Base-by-base conservation (phyloP, 2,329 filamentous ascomycete genomes). In the Cercospora brassicicola region DNA sequence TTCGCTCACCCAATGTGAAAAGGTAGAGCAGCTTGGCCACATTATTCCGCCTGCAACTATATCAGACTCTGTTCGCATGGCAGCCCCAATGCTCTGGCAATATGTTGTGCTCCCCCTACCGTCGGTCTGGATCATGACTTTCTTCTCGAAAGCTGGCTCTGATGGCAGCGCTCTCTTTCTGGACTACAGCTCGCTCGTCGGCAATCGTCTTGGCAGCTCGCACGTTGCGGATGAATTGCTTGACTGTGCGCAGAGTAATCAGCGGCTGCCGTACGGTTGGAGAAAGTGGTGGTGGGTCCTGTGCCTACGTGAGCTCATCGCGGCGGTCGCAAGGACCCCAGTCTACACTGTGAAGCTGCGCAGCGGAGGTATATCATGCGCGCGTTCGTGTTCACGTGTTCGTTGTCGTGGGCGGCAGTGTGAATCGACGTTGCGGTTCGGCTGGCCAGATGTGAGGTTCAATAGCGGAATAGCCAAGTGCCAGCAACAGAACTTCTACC, bases 151-250 rank as follows among this genome's bases (percentile, higher is more conserved):
- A 99, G 83, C 94, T 98, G 74, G 95, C 93, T 82, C 95, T 88
- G 79, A 99, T 99, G 59, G 94, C 92, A 67, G 95, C 95, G 82
- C 95, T 99, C 84, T 99, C 95, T 82, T 99, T 99, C 78, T 98
- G 95, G 72, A 99, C 96, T 66, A 99, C 95, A 62, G 95, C 94
- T 79, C 95, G 90, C 84, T 99, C 95, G 82, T 99, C 95, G 80
- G 96, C 96, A 79, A 99, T 97, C 39, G 95, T 99, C 85, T 99
- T 99, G 69, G 95, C 93, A 70, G 95, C 94, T 80, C 95, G 93
- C 79, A 99, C 95, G 83, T 97, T 98, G 80, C 95, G 94, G 82
- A 99, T 99, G 84, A 99, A 99, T 84, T 98, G 95, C 85, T 99
- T 99, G 81, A 99, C 95, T 98, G 78, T 18, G 48, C 26, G 26